Conservation (phyloP, 1,139 yeast species). For the Saccharomycopsis crataegensis region DNA sequence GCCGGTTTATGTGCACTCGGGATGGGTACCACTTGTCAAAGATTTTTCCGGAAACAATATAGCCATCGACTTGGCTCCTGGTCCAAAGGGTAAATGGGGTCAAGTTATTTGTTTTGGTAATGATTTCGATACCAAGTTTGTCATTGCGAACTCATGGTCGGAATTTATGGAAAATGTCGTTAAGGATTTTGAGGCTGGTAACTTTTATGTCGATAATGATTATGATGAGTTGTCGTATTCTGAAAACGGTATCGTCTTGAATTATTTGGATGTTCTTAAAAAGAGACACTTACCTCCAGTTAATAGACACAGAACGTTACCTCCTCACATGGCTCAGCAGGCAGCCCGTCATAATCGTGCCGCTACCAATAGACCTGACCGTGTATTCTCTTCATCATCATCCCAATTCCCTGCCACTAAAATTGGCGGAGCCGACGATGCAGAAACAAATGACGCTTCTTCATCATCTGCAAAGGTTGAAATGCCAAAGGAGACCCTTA, state of each 20-base stretch:
- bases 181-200: slow-evolving; percentile 47
- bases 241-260: slow-evolving; percentile 34
- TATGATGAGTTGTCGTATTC: slow-evolving; percentile 45
- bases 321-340: too few relatives aligned
- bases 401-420: slow-evolving; percentile 6
- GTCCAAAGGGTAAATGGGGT: slow-evolving; percentile 53
- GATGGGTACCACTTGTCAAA: slow-evolving; percentile 54
- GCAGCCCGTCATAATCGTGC: too few relatives aligned
- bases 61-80: slow-evolving; percentile 58
- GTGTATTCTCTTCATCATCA: too few relatives aligned
- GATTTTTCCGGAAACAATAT: slow-evolving; percentile 56
- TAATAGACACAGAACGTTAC: slow-evolving; percentile 12
- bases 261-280: slow-evolving; percentile 47
- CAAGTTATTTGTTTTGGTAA: slow-evolving; percentile 59
- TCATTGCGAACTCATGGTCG: slow-evolving; percentile 47
- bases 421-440: not conserved
- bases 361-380: too few relatives aligned
- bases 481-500: slow-evolving; percentile 17
- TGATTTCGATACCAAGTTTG: slow-evolving; percentile 56
- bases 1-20: slow-evolving; percentile 46
- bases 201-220: slow-evolving; percentile 40
- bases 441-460: not conserved
- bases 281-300: slow-evolving; percentile 39
- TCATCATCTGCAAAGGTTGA: not conserved
- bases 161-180: slow-evolving; percentile 45